Evolutionary conservation across 805 yeast genomes (phyloP), one percentile per base, ranked within the genome.

Genomic region (Myxozyma geophila): DNA sequence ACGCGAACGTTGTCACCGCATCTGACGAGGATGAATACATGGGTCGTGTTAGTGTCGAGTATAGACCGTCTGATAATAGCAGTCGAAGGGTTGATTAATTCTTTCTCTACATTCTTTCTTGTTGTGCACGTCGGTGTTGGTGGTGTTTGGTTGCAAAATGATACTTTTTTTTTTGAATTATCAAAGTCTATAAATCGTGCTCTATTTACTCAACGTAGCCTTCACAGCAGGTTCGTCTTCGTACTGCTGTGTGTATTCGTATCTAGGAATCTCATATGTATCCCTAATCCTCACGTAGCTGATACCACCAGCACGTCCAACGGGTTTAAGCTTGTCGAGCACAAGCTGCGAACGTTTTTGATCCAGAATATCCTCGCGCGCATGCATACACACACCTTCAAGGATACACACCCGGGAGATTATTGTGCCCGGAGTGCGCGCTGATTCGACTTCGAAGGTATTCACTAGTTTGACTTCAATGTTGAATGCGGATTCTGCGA

Each of bases 401-500:
- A 84, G 78, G 51, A 84, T 75, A 13, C 75, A 70, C 19, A 81
- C 67, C 0, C 78, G 75, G 2, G 84, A 83, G 0, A 82, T 74
- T 9, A 59, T 64, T 41, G 62, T 72, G 12, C 70, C 73, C 10
- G 68, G 52, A 23, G 63, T 17, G 23, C 49, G 50, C 0, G 67
- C 59, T 0, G 87, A 80, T 19, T 65, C 74, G 80, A 82, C 81
- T 12, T 80, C 80, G 67, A 82, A 83, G 3, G 71, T 63, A 48
- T 77, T 75, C 17, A 83, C 62, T 46, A 85, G 74, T 70, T 81
- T 84, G 37, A 82, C 59, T 72, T 86, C 90, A 13, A 86, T 68
- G 7, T 85, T 80, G 69, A 86, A 85, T 5, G 85, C 87, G 52
- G 85, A 80, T 65, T 86, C 89, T 0, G 84, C 85, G 5, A 86